Base-by-base conservation (phyloP, 2,329 filamentous ascomycete genomes). In the Helicocarpus griseus region DNA sequence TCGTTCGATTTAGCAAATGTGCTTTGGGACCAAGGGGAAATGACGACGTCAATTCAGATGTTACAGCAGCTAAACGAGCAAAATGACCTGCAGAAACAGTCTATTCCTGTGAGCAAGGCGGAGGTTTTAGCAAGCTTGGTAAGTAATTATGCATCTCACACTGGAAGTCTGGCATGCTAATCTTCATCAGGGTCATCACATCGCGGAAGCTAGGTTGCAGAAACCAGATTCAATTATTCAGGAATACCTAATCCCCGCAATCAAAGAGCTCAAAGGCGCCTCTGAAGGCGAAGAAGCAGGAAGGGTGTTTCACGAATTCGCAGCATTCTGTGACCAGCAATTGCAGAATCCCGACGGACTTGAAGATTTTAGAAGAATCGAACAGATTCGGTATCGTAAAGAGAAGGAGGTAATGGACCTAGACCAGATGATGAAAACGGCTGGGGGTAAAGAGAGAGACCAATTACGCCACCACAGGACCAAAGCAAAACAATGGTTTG, bases 11-110 rank as follows among this genome's bases (percentile, higher is more conserved):
- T 87, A 6, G 90, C 94, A 9, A 89, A 86, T 61, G 89, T 94
- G 5, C 73, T 98, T 1, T 98, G 93, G 91, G 89, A 94, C 56
- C 86, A 95, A 64, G 89, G 89, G 11, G 91, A 98, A 67, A 87
- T 88, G 73, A 81, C 85, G 19, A 82, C 87, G 0, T 95, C 93
- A 0, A 95, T 98, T 54, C 80, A 84, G 35, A 90, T 97, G 78
- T 79, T 97, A 19, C 86, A 91, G 61, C 78, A 81, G 40, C 77
- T 96, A 9, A 79, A 86, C 50, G 73, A 76, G 40, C 75, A 80
- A 48, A 74, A 77, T 36, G 76, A 81, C 26, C 68, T 87, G 2
- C 80, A 80, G 50, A 81, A 79, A 53, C 87, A 94, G 64, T 80
- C 80, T 0, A 81, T 95, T 41, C 71, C 77, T 2, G 78, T 95